Evolutionary conservation across 495 filamentous ascomycete genomes (phyloP).

Genomic region (Aspergillus taichungensis): DNA sequence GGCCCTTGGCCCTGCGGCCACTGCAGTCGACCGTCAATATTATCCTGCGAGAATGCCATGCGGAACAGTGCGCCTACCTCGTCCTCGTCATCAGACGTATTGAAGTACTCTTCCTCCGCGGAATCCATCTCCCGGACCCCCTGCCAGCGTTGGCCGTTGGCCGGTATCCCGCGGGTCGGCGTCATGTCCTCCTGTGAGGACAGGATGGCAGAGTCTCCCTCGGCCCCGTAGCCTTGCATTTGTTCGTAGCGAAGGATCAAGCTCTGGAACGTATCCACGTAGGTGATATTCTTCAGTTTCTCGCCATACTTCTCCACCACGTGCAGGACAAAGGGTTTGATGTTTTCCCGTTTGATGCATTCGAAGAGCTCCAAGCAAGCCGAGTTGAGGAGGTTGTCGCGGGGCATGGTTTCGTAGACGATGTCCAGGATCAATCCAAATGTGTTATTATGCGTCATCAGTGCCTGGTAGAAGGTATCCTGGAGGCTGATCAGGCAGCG

Average conservation of each 20-base stretch:
- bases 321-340: slow-evolving; percentile 74
- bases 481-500: slow-evolving; percentile 76
- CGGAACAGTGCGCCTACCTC: slow-evolving; percentile 41
- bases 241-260: slow-evolving; percentile 77
- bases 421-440: slow-evolving; percentile 86
- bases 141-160: slow-evolving; percentile 64
- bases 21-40: slow-evolving; percentile 15
- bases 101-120: slow-evolving; percentile 91
- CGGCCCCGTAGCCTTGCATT: slow-evolving; percentile 55
- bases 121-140: slow-evolving; percentile 78
- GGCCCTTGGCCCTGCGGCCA: slow-evolving; percentile 27
- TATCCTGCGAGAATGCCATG: background rate
- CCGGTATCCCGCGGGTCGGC: slow-evolving; percentile 42
- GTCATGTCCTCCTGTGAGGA: slow-evolving; percentile 42
- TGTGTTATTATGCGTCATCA: slow-evolving; percentile 74
- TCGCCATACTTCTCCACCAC: slow-evolving; percentile 85
- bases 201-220: slow-evolving; percentile 42
- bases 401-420: slow-evolving; percentile 80
- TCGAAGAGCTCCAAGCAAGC: slow-evolving; percentile 96
- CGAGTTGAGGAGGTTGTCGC: slow-evolving; percentile 92
- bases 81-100: slow-evolving; percentile 80
- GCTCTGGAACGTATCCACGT: slow-evolving; percentile 77
- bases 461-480: slow-evolving; percentile 86
- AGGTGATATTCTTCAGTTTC: slow-evolving; percentile 65
- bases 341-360: slow-evolving; percentile 75